Base-by-base conservation (phyloP, 345 rosid genomes). In the Diplotaxis tenuifolia region DNA sequence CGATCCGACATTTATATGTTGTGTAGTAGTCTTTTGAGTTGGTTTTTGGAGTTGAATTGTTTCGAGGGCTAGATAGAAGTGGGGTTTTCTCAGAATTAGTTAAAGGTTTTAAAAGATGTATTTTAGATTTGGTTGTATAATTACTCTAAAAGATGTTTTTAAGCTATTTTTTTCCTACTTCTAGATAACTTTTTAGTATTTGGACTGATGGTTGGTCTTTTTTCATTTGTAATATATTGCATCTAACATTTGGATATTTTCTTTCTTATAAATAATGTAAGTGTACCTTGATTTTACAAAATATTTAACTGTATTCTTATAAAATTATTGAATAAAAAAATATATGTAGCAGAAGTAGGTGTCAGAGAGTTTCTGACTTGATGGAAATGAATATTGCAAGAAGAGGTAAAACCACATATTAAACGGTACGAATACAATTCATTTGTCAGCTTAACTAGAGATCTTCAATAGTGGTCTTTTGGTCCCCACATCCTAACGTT, bases 51-150 rank as follows among this genome's bases (percentile, higher is more conserved):
- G 40, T 40, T 65, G 3, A 25, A 65, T 38, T 55, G 29, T 42
- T 25, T 34, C 18, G n/a, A 40, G 14, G 53, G 9, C 7, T 14
- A 40, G 42, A 1, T 64, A 73, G 1, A 54, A 6, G 55, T 56
- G 58, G 58, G 9, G 9, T 8, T 50, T 72, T 64, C 45, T 40
- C 31, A 10, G 5, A 18, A 64, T 7, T 64, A 64, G 32, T 38
- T 25, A 21, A 40, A 54, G 19, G 15, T 62, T 36, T 2, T 8
- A 3, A 32, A 25, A 23, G 0, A 25, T 36, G 31, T 40, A 29
- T 53, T 52, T 72, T 23, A 27, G 56, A 11, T 16, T 53, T 53
- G 28, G 62, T 5, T 72, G 64, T 64, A 40, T 25, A 47, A 47
- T 29, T 62, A 27, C 29, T 59, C 11, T n/a, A n/a, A n/a, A n/a